Conservation (phyloP, 1,139 yeast species). For the Hemisphaericaspora xylanilytica region DNA sequence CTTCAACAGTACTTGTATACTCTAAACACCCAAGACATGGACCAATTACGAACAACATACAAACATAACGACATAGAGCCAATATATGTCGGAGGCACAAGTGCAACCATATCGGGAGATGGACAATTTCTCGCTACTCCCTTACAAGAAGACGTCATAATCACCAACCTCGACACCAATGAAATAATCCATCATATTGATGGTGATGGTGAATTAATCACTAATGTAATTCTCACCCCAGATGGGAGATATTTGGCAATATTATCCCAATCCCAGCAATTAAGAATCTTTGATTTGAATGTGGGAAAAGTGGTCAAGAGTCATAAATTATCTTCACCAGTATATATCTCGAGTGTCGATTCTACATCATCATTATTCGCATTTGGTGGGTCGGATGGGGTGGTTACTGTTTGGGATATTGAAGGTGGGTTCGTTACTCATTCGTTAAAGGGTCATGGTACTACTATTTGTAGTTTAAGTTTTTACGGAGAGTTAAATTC, state of each 20-base stretch:
- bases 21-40: conserved; percentile 24
- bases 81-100: conserved; percentile 80
- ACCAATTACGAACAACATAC: conserved; percentile 33
- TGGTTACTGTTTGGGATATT: conserved; percentile 88
- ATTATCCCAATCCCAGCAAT: conserved; percentile 80
- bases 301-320: conserved; percentile 49
- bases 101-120: conserved; percentile 66
- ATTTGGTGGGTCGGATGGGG: conserved; percentile 94
- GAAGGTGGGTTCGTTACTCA: conserved; percentile 88
- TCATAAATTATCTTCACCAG: conserved; percentile 70
- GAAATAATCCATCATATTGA: conserved; percentile 59
- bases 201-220: conserved; percentile 84
- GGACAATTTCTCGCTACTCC: conserved; percentile 79
- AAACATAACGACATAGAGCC: conserved; percentile 50
- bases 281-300: conserved; percentile 58
- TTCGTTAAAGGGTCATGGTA: conserved; percentile 89
- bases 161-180: conserved; percentile 62
- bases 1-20: no score
- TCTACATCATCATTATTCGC: conserved; percentile 82
- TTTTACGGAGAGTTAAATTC: conserved; percentile 74
- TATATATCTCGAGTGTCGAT: conserved; percentile 75
- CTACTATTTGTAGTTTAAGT: conserved; percentile 76
- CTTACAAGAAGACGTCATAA: conserved; percentile 65
- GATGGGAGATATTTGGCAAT: conserved; percentile 70
- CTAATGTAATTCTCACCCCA: conserved; percentile 73